Evolutionary conservation across 805 yeast species (phyloP), one percentile per base, ranked within the genome.

Genomic region (Starmerella vaccinii): DNA sequence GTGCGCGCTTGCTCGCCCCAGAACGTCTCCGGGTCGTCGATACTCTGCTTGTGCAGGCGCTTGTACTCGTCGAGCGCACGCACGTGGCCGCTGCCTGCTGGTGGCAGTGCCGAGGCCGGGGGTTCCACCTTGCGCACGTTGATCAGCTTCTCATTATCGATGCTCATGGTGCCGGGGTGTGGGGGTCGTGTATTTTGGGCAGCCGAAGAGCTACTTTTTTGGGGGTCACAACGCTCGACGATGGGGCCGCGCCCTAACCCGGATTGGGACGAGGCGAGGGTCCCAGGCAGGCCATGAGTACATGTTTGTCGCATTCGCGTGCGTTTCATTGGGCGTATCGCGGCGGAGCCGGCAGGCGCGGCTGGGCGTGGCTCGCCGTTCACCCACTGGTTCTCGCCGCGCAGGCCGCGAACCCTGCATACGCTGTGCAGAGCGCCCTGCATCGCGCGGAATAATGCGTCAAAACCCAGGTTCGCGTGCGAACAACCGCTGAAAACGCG

Each of bases 1-100:
- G 82, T 77, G 51, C 73, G 75, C 46, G 95, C 97, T 65, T 76
- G 71, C 46, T 79, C 77, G 44, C 88, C 89, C 66, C 84, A 89
- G 67, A 90, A 89, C 32, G 69, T 74, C 49, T 77, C 83, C 39
- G 97, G 97, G 62, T 84, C 77, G 51, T 77, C 73, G 57, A 89
- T 78, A 23, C 95, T 84, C 72, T 84, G 74, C 56, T 77, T 66
- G 71, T 89, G 85, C 68, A 86, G 62, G 52, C 71, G 65, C 56
- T 77, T 68, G 73, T 89, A 89, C 58, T 86, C 82, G 10, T 78
- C 84, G 47, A 85, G 63, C 37, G 77, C 70, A 46, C 73, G 68
- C 52, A 86, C 63, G 61, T 78, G 78, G 21, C 54, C 58, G 12
- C 29, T 29, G 12, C 46, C 47, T 8, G 49, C 44, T 5, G 56